Evolutionary conservation across 2,329 filamentous ascomycete genomes (phyloP), one percentile per base, ranked within the genome.

Genomic region (Sclerotiophoma versabilis): DNA sequence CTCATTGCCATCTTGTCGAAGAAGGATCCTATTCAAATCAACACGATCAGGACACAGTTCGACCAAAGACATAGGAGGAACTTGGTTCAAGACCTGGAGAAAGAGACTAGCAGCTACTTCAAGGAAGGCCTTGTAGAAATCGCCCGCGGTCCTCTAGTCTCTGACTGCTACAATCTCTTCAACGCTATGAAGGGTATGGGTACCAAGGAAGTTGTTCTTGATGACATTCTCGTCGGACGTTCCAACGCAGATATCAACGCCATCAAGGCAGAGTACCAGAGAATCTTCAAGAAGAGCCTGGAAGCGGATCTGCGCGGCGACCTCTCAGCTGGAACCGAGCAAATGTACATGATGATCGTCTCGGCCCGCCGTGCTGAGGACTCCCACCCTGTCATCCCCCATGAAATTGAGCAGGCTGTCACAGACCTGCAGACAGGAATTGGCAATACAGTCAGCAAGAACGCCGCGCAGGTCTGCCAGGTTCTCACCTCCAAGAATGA

Each of bases 171-270:
- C 67, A 83, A 86, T 47, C 78, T 95, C 8, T 81, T 87, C 67
- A 81, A 88, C 1, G 88, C 92, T 1, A 87, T 96, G 79, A 81
- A 86, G 42, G 92, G 93, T 0, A 72, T 86, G 0, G 95, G 95
- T 7, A 98, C 93, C 0, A 96, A 96, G 66, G 93, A 98, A 71
- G 80, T 81, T 49, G 81, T 95, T 1, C 81, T 99, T 43, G 95
- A 96, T 72, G 93, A 98, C 64, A 83, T 96, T 5, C 82, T 98
- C 2, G 84, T 97, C 4, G 83, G 87, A 8, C 85, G 93, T 29
- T 90, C 87, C 29, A 98, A 98, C 68, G 92, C 92, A 27, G 93
- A 98, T 66, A 80, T 99, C 32, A 83, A 85, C 48, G 91, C 91
- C 32, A 97, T 99, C 80, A 96, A 96, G 78, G 76, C 80, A 39